Evolutionary conservation across 2,329 filamentous ascomycete species (phyloP).

Genomic region (Monosporascus sp.): DNA sequence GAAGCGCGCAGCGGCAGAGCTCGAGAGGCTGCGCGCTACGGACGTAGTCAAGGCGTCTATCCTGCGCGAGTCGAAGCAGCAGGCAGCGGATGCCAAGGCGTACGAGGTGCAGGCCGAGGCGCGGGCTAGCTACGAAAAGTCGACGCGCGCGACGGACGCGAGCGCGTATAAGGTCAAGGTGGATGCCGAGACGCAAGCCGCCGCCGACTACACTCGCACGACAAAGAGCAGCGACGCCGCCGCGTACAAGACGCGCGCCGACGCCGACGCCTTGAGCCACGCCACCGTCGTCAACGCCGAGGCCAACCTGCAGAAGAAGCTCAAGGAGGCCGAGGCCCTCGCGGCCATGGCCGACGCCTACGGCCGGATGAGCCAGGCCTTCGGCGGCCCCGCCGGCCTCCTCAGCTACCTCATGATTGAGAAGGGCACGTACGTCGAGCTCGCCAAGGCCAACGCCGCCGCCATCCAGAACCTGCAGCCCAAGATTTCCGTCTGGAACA

Average conservation of each 20-base stretch:
- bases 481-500: conserved; percentile 91
- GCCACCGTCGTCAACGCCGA: conserved; percentile 45
- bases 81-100: conserved; percentile 60
- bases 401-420: conserved; percentile 86
- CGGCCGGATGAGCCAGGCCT: conserved; percentile 61
- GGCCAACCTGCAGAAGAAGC: conserved; percentile 49
- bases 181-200: conserved; percentile 39
- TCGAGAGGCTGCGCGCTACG: conserved; percentile 71
- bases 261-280: conserved; percentile 36
- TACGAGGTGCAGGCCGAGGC: conserved; percentile 63
- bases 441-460: conserved; percentile 71
- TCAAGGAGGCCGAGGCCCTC: conserved; percentile 74
- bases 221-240: conserved; percentile 44
- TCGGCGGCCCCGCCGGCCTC: conserved; percentile 73
- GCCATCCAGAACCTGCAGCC: conserved; percentile 74
- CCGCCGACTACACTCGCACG: conserved; percentile 43
- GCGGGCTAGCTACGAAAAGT: conserved; percentile 46
- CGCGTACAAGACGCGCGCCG: conserved; percentile 41
- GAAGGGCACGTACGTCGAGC: conserved; percentile 69
- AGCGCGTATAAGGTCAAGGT: conserved; percentile 43
- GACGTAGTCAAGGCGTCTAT: conserved; percentile 77
- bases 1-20: conserved; percentile 72
- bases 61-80: conserved; percentile 60
- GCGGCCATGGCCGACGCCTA: conserved; percentile 78
- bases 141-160: conserved; percentile 49